phyloP scores from a whole-genome alignment of 345 rosid species.

The Stellera chamaejasme region DNA sequence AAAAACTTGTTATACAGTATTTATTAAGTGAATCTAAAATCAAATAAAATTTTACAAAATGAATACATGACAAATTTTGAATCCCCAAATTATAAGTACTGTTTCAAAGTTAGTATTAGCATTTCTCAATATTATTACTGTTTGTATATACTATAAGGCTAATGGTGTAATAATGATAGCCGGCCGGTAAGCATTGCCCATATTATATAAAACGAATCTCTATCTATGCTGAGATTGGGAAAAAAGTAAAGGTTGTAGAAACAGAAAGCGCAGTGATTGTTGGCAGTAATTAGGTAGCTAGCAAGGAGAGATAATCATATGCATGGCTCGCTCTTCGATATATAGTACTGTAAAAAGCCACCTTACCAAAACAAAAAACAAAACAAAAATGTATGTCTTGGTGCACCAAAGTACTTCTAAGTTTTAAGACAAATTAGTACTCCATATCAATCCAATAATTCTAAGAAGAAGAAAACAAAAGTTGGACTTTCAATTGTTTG shows the following conservation, averaged over 20 bases:
- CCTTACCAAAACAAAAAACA: not conserved
- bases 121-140: slow-evolving; percentile 8
- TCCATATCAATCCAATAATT: too few relatives aligned
- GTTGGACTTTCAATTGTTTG: slow-evolving; percentile 20
- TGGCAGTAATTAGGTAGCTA: slow-evolving; percentile 18
- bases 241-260: slow-evolving; percentile 16
- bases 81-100: too few relatives aligned
- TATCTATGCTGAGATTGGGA: not conserved
- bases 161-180: slow-evolving; percentile 12
- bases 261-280: slow-evolving; percentile 7
- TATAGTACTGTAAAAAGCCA: slow-evolving; percentile 9
- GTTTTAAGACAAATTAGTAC: not conserved
- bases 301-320: not conserved
- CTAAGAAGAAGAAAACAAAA: too few relatives aligned
- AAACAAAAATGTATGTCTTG: slow-evolving; percentile 1
- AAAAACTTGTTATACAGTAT: too few relatives aligned
- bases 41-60: too few relatives aligned
- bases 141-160: too few relatives aligned
- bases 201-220: slow-evolving; percentile 3
- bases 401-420: slow-evolving; percentile 20
- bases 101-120: not conserved
- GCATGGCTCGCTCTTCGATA: slow-evolving; percentile 31
- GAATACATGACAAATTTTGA: too few relatives aligned
- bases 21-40: too few relatives aligned
- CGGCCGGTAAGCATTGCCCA: slow-evolving; percentile 8